Conservation (phyloP, 2,329 filamentous ascomycete genomes). For the Podosphaera aphanis region DNA sequence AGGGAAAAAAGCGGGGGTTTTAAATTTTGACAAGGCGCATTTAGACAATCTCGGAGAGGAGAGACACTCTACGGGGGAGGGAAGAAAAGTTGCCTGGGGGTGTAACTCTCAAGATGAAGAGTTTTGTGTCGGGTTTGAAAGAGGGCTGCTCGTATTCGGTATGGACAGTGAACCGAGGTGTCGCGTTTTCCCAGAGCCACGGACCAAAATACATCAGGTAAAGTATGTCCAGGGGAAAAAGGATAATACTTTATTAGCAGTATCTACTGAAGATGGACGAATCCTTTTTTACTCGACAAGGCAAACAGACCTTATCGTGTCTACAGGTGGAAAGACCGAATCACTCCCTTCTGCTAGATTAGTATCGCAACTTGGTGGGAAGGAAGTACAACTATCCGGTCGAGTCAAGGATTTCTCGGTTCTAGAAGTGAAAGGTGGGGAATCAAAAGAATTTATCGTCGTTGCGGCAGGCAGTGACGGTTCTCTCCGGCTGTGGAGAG, state of each 20-base stretch:
- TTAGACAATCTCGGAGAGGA: conserved; percentile 55
- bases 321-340: conserved; percentile 18
- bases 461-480: conserved; percentile 70
- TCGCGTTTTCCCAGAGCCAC: conserved; percentile 39
- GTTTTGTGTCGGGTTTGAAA: conserved; percentile 74
- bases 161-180: conserved; percentile 69
- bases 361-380: conserved; percentile 59
- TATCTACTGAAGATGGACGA: conserved; percentile 78
- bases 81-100: conserved; percentile 62
- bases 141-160: conserved; percentile 64
- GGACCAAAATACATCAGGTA: conserved; percentile 67
- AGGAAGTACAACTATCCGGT: conserved; percentile 39
- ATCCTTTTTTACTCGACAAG: conserved; percentile 62
- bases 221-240: conserved; percentile 37
- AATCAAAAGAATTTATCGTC: conserved; percentile 27
- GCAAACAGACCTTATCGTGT: conserved; percentile 20
- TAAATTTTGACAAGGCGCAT: conserved; percentile 59
- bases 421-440: conserved; percentile 17
- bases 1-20: conserved; percentile 78
- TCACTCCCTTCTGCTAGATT: conserved; percentile 37
- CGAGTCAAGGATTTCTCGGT: conserved; percentile 80
- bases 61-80: conserved; percentile 58
- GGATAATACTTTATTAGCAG: conserved; percentile 36
- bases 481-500: conserved; percentile 51
- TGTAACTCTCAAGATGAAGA: conserved; percentile 49